phyloP scores from a whole-genome alignment of 495 filamentous ascomycete genomes.

The Aspergillus hancockii region DNA sequence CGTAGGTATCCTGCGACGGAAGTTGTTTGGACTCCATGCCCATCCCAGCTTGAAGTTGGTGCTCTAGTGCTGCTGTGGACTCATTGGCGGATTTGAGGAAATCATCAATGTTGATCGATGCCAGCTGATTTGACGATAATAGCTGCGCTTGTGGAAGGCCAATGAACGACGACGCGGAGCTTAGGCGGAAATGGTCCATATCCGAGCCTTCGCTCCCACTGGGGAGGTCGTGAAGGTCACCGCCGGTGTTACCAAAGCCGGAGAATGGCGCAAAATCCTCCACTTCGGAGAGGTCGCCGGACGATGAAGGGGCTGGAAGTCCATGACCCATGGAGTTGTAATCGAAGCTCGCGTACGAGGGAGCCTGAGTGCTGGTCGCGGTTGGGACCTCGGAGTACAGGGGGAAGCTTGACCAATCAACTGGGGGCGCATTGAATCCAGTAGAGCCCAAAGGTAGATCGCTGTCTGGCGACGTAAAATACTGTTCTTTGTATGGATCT shows the following conservation, averaged over 20 bases:
- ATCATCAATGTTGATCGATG: constrained; percentile 63
- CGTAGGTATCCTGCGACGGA: constrained; percentile 36
- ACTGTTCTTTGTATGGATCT: constrained; percentile 44
- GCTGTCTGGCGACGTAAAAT: constrained; percentile 55
- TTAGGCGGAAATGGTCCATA: constrained; percentile 54
- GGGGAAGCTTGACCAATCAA: constrained; percentile 76
- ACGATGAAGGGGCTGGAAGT: constrained; percentile 64
- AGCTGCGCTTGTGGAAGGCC: constrained; percentile 53
- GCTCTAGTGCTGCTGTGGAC: constrained; percentile 48
- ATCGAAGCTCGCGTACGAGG: constrained; percentile 69
- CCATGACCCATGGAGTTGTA: constrained; percentile 53
- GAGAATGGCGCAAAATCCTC: constrained; percentile 60
- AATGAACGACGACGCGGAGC: constrained; percentile 54
- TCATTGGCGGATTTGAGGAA: constrained; percentile 57
- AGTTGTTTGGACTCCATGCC: constrained; percentile 40
- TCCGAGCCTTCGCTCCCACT: constrained; percentile 58
- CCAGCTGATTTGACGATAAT: constrained; percentile 54
- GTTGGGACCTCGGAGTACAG: constrained; percentile 60
- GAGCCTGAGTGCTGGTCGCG: constrained; percentile 69
- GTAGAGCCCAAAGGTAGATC: constrained; percentile 69
- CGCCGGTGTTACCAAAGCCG: constrained; percentile 31
- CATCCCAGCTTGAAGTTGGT: constrained; percentile 48
- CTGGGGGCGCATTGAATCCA: constrained; percentile 60
- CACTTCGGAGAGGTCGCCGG: constrained; percentile 73
- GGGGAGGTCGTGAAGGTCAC: constrained; percentile 45